Conservation (phyloP, 2,329 filamentous ascomycete species). For the Teratosphaeria epicoccoides region DNA sequence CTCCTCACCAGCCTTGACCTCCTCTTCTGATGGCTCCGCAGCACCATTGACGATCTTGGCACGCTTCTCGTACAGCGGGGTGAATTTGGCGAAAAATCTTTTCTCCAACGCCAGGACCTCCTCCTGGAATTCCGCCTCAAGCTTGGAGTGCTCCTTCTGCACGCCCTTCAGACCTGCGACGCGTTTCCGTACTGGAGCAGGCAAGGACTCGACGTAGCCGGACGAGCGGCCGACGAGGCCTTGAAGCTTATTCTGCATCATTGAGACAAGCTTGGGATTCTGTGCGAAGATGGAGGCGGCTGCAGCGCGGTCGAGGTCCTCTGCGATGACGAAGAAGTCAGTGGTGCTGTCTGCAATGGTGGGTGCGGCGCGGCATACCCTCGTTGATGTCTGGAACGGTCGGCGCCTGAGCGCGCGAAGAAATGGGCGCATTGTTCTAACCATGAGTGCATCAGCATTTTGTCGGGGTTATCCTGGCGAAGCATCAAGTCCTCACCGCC, state of each 20-base stretch:
- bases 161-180: constrained; percentile 94
- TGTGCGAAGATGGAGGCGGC: constrained; percentile 90
- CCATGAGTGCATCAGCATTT: neutral
- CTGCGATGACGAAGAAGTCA: constrained; percentile 39
- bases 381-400: constrained; percentile 92
- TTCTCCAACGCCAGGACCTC: constrained; percentile 97
- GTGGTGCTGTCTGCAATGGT: neutral
- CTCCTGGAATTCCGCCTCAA: constrained; percentile 97
- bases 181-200: constrained; percentile 76
- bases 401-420: constrained; percentile 91
- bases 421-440: constrained; percentile 80
- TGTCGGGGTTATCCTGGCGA: neutral
- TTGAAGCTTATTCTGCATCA: constrained; percentile 96
- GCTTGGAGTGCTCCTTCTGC: constrained; percentile 96
- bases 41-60: constrained; percentile 82
- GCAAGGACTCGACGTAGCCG: constrained; percentile 94
- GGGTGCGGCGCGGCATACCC: constrained; percentile 49
- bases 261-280: constrained; percentile 86
- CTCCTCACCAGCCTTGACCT: constrained; percentile 77
- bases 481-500: neutral
- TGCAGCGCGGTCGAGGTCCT: constrained; percentile 77
- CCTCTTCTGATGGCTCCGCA: constrained; percentile 73
- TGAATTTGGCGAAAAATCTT: constrained; percentile 99
- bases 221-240: constrained; percentile 89
- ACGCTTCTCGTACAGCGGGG: constrained; percentile 91